Evolutionary conservation across 192 early-diverging fungal species (phyloP).

Genomic region (Coemansia sp.): DNA sequence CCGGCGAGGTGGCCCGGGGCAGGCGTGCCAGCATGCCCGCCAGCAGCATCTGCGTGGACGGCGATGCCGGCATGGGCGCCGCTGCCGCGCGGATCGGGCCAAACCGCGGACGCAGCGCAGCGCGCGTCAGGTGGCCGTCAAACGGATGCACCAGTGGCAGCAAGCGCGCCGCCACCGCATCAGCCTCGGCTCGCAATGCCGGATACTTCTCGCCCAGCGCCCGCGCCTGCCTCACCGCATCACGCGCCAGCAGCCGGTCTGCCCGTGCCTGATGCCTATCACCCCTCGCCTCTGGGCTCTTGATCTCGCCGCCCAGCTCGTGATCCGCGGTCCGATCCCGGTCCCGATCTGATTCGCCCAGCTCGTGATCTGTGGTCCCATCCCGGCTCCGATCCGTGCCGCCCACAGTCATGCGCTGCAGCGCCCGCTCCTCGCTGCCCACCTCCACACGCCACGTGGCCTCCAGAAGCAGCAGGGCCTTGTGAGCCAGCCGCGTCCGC

Average conservation of each 20-base stretch:
- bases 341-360: no score
- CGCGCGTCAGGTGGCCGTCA: constrained; percentile 38
- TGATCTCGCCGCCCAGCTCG: no score
- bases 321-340: no score
- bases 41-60: constrained; percentile 18
- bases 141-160: constrained; percentile 39
- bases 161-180: constrained; percentile 9
- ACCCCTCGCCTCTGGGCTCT: no score
- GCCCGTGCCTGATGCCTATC: neutral
- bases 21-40: constrained; percentile 11
- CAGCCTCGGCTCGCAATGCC: constrained; percentile 11
- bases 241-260: constrained; percentile 18
- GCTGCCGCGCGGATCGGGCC: constrained; percentile 17
- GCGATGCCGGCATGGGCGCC: constrained; percentile 1
- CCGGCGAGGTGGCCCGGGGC: neutral
- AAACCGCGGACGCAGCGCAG: constrained; percentile 15
- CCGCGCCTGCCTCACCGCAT: constrained; percentile 34
- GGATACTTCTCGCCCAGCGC: constrained; percentile 20
- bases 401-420: constrained; percentile 9
- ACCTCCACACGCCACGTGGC: constrained; percentile 28
- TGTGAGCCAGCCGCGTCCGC: constrained; percentile 38
- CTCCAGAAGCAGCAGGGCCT: constrained; percentile 33
- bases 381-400: neutral
- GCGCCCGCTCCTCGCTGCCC: constrained; percentile 29
- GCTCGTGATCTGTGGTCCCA: no score